Base-by-base conservation (phyloP, 305 asterid species). In the Euphrasia arctica region DNA sequence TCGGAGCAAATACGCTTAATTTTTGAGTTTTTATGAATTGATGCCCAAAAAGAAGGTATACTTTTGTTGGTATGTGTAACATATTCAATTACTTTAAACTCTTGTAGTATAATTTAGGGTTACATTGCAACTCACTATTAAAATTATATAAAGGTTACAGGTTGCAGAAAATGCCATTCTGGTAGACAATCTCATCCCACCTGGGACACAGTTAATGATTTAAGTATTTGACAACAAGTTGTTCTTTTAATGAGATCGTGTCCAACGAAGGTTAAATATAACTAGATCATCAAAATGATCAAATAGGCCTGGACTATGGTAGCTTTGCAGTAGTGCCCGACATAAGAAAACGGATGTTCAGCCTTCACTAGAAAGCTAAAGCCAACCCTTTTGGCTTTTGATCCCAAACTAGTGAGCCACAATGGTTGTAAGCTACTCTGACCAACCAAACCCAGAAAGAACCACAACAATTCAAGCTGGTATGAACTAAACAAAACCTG, bases 281-380 rank as follows among this genome's bases (percentile, higher is more conserved):
- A 62, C 15, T 47, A 22, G 56, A 6, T 28, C 56, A 6, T 49
- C 54, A 31, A 29, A 31, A 18, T 31, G 34, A 31, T 31, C 34
- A 14, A 5, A 49, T 49, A 49, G 54, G 54, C 27, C 54, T 57
- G 34, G 47, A 57, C 62, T 43, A 32, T 39, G 63, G 32, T 49
- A 14, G 49, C 9, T 59, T 31, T 56, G 15, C 63, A n/a, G 15
- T 58, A 58, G 48, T 2, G 31, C 43, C 39, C 6, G 39, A 29
- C 22, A 39, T n/a, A 18, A 10, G 52, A 13, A 15, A 41, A 58
- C 15, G 11, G 18, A 15, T 27, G 65, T 43, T 14, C 65, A 18
- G 11, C 36, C 65, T 43, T 25, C 36, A 45, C 51, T 54, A 6
- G 52, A 9, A 3, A 39, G 52, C 65, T 25, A 42, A n/a, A 41